Evolutionary conservation across 768 basidiomycete species (phyloP).

Genomic region (Russula vinacea): DNA sequence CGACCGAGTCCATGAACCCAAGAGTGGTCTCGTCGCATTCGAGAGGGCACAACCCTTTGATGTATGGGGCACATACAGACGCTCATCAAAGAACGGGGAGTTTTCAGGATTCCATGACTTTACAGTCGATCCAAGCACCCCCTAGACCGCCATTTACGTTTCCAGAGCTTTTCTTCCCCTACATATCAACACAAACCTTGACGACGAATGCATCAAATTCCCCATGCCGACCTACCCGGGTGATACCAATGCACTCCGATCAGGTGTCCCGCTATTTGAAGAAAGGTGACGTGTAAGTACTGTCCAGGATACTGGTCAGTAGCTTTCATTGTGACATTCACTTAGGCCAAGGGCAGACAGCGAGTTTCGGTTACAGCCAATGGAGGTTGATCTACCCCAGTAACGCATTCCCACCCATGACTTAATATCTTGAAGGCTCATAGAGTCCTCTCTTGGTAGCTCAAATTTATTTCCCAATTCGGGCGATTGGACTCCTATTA

Average conservation of each 20-base stretch:
- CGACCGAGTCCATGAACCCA: background rate
- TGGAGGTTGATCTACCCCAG: conserved; percentile 9
- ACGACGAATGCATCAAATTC: background rate
- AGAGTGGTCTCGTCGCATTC: background rate
- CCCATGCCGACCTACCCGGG: background rate
- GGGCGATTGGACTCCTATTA: conserved; percentile 7
- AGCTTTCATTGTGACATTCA: background rate
- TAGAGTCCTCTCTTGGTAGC: background rate
- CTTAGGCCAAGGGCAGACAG: background rate
- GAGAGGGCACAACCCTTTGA: background rate
- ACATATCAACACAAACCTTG: background rate
- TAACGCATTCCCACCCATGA: background rate
- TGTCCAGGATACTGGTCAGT: background rate
- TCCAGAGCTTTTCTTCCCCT: background rate
- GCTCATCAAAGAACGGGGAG: background rate
- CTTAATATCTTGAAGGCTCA: background rate
- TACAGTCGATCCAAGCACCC: background rate
- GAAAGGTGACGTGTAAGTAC: conserved; percentile 15
- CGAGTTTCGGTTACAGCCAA: background rate
- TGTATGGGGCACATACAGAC: background rate
- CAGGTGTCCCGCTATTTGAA: conserved; percentile 23
- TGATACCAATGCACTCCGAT: conserved; percentile 10
- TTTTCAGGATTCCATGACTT: background rate
- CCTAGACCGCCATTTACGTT: background rate
- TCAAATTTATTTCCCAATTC: background rate